Percentiles rank a stretch among this genome's conserved stretches.
These are phyloP conservation scores for Ceratocystis alfenasii DNA, from an alignment of 2,329 filamentous ascomycete genomes.

Conservation along the genomic window DNA sequence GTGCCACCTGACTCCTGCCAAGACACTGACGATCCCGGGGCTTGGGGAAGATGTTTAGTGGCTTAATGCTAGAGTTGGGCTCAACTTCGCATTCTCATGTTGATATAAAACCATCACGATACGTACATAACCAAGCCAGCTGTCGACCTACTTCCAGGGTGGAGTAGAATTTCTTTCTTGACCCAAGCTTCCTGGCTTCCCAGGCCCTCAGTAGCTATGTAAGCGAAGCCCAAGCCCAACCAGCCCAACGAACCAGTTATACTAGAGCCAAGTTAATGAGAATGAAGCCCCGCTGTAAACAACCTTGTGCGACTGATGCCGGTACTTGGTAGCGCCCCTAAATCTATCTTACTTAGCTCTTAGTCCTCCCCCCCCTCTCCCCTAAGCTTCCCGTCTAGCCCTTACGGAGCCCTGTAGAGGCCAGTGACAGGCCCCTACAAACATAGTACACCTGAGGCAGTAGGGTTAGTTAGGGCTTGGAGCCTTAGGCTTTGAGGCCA, in stretches of 20 bases:
- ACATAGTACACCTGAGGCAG: too few species aligned
- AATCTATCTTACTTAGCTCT: not conserved
- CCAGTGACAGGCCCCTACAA: not conserved
- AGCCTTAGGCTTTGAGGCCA: not conserved
- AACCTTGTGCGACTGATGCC: not conserved
- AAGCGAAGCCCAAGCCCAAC: not conserved
- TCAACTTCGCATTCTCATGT: too few species aligned
- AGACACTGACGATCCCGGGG: not conserved
- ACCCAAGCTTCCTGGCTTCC: slow-evolving; percentile 1
- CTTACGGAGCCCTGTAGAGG: not conserved
- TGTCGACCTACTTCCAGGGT: not conserved
- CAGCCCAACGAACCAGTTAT: slow-evolving; percentile 1
- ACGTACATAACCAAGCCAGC: not conserved
- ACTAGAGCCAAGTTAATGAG: not conserved
- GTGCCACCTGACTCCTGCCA: not conserved
- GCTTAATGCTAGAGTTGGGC: too few species aligned
- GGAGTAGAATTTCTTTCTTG: not conserved
- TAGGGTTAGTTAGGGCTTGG: too few species aligned
- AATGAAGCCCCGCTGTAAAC: not conserved
- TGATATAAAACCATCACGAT: not conserved
- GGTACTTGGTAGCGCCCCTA: not conserved
- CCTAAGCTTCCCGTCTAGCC: not conserved
- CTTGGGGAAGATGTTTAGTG: not conserved
- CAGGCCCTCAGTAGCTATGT: not conserved
- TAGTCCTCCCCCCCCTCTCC: not conserved